Percentiles rank a stretch among this genome's conserved stretches.
These are phyloP conservation scores for Bacterosira constricta DNA, from an alignment of 108 stramenopile genomes.

Conservation along the genomic window DNA sequence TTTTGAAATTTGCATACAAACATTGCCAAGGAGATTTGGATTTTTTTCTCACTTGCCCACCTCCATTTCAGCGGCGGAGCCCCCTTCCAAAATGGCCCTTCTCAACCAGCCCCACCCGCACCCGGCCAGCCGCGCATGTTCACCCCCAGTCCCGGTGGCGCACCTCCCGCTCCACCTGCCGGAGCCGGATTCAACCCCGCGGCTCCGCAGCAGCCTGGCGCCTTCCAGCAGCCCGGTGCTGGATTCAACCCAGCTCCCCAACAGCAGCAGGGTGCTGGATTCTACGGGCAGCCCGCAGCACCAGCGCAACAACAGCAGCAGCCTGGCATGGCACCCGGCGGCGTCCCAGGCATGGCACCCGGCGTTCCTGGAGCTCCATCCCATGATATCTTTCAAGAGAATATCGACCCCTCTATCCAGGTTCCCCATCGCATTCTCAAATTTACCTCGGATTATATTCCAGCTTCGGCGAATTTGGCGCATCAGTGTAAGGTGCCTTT, in stretches of 20 bases:
- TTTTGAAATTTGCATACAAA: neutral
- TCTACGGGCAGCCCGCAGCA: neutral
- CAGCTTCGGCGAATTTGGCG: constrained; percentile 60
- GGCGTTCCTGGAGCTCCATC: constrained; percentile 12
- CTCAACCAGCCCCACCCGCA: neutral
- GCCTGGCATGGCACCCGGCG: constrained; percentile 5
- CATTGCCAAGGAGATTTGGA: no score
- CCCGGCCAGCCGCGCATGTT: neutral
- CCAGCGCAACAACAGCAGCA: neutral
- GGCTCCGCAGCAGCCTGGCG: constrained; percentile 4
- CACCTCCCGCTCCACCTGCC: constrained; percentile 15
- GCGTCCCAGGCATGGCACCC: neutral
- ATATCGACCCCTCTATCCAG: constrained; percentile 69
- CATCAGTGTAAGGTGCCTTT: constrained; percentile 69
- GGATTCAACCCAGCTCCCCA: constrained; percentile 13
- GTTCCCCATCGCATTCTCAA: constrained; percentile 71
- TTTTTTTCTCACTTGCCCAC: neutral
- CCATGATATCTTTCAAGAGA: constrained; percentile 53
- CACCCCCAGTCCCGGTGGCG: neutral
- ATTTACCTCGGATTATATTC: constrained; percentile 59
- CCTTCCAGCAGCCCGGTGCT: constrained; percentile 19
- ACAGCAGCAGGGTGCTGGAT: constrained; percentile 1
- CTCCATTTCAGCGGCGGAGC: neutral
- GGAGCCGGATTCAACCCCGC: neutral
- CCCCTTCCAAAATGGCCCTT: neutral